Percentiles rank a stretch among this genome's conserved stretches.
phyloP scores from a whole-genome alignment of 768 basidiomycete genomes.

The Xerocomus brunneocitrinus region DNA sequence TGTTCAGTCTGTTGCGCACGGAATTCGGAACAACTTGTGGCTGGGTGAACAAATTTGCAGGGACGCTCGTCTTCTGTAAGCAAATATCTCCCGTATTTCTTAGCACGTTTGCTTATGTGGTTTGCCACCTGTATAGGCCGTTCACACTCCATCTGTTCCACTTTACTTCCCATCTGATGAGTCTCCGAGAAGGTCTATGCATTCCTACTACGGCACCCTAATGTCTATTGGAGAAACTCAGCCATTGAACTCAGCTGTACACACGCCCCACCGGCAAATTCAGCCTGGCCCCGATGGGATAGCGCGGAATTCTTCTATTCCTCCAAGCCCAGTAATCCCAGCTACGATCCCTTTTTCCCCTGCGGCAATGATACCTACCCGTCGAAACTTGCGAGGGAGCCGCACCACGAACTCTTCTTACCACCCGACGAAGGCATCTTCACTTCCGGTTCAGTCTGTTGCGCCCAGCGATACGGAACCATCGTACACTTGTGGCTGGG shows the following conservation, averaged over 20 bases:
- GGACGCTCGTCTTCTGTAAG: not conserved
- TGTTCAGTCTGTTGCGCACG: too few relatives aligned
- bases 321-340: not conserved
- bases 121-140: not conserved
- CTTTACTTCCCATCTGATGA: too few relatives aligned
- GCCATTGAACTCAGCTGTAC: not conserved
- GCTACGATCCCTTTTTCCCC: too few relatives aligned
- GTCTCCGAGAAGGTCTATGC: too few relatives aligned
- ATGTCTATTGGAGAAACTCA: not conserved
- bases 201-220: not conserved
- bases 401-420: not conserved
- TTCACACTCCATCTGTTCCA: too few relatives aligned
- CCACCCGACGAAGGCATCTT: not conserved
- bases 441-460: not conserved
- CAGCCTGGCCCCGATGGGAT: not conserved
- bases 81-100: too few relatives aligned
- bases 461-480: not conserved
- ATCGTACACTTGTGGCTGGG: slow-evolving; percentile 9
- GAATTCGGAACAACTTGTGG: too few relatives aligned
- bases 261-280: not conserved
- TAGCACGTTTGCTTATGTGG: not conserved
- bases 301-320: too few relatives aligned
- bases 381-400: not conserved
- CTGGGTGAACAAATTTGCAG: too few relatives aligned
- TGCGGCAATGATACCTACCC: too few relatives aligned